phyloP scores from a whole-genome alignment of 225 moss, liverwort and hornwort genomes.

The Thuidium tamariscinum region DNA sequence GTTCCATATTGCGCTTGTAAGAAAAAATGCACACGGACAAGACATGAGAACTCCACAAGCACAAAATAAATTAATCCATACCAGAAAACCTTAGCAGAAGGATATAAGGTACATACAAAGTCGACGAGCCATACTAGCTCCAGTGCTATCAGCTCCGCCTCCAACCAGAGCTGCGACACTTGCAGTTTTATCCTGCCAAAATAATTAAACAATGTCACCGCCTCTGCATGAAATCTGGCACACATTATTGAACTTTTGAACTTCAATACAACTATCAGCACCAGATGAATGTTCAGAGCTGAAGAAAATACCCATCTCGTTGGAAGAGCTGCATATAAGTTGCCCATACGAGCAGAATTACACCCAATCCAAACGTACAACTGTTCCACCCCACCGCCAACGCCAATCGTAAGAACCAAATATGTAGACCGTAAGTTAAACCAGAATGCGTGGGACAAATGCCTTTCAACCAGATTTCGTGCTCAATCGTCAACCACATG shows the following conservation, averaged over 20 bases:
- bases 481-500: not conserved
- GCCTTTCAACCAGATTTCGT: too few relatives aligned
- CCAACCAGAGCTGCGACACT: slow-evolving; percentile 77
- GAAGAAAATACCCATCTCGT: slow-evolving; percentile 52
- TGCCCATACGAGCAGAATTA: slow-evolving; percentile 77
- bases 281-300: not conserved
- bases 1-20: not conserved
- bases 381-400: slow-evolving; percentile 22
- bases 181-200: slow-evolving; percentile 60
- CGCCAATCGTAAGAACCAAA: not conserved
- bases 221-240: not conserved
- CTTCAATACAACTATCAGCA: not conserved
- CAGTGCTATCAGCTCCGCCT: slow-evolving; percentile 88
- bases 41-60: not conserved
- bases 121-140: slow-evolving; percentile 82
- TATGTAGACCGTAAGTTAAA: not conserved
- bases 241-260: not conserved
- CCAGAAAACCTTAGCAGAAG: not conserved
- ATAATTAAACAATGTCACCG: not conserved
- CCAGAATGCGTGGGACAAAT: not conserved
- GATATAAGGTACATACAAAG: slow-evolving; percentile 45
- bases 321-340: slow-evolving; percentile 74
- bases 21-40: not conserved
- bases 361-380: slow-evolving; percentile 91
- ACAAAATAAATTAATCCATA: not conserved